Evolutionary conservation across 75 land plant species (phyloP), one percentile per base, ranked within the genome.

Genomic region (Pinus albicaulis): DNA sequence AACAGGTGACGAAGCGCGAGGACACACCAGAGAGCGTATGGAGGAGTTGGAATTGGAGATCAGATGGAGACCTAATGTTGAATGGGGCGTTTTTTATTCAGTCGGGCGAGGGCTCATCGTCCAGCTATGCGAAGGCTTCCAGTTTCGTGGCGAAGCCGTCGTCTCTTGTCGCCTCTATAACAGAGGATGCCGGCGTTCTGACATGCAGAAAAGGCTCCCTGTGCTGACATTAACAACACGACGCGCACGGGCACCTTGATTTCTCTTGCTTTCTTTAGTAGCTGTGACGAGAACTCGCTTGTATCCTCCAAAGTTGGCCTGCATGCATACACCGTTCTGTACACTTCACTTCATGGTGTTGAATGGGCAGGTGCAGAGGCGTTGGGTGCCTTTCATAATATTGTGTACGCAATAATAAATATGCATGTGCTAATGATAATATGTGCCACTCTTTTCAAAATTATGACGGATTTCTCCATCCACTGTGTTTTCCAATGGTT

Each of bases 41-140:
- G 95, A 71, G 26, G 56, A 74, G 56, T 1, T 93, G 96, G 96
- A 85, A 94, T 55, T 94, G 97, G 97, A 83, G 71, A 2, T 31
- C 31, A 31, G 31, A 31, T 0, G 31, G 31, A 31, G 31, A 31
- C 31, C 1, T 31, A 1, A 72, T 94, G 86, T 82, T 92, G 62
- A 94, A 94, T 59, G 97, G 97, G 19, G 97, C 97, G 2, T 94
- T 75, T 74, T 94, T 94, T 74, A 78, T 84, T 22, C 81, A 88
- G 0, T 92, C 97, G 0, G 97, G 97, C n/a, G 78, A 79, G 20
- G 86, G 79, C 26, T 65, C 81, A 7, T 84, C 80, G 4, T 78
- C 78, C 72, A 31, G 31, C 31, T 31, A 31, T 31, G 2, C 31
- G 31, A 31, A 31, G 31, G 31, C 31, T 31, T 31, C 82, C 58